Evolutionary conservation across 2,329 filamentous ascomycete species (phyloP).

Genomic region (Bipolaris gigantea): DNA sequence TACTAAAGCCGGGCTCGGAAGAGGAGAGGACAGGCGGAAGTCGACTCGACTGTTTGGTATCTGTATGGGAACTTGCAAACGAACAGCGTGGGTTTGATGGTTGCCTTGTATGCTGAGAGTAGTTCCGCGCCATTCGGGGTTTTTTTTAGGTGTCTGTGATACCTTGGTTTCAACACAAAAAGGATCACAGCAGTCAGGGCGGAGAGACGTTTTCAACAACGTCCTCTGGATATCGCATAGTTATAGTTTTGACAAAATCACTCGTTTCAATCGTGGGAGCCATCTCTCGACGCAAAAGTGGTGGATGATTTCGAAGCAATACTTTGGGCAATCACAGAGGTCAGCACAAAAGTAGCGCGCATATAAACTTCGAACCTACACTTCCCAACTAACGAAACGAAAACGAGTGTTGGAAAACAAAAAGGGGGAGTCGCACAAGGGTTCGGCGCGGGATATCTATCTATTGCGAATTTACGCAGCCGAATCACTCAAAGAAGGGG

Average conservation of each 20-base stretch:
- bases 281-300: no score
- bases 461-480: neutral
- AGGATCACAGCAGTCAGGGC: neutral
- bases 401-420: no score
- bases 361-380: neutral
- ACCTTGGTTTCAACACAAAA: neutral
- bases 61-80: no score
- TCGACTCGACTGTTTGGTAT: neutral
- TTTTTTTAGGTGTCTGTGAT: neutral
- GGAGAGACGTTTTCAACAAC: neutral
- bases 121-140: neutral
- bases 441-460: constrained; percentile 2
- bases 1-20: constrained; percentile 57
- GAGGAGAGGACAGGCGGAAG: no score
- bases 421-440: neutral
- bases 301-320: no score
- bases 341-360: neutral
- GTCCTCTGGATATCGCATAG: no score
- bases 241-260: no score
- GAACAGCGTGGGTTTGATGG: neutral
- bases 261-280: no score
- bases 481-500: neutral
- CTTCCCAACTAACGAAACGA: neutral
- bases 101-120: neutral
- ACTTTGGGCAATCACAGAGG: no score